Evolutionary conservation across 768 basidiomycete species (phyloP).

Genomic region (Kwoniella heveanensis): DNA sequence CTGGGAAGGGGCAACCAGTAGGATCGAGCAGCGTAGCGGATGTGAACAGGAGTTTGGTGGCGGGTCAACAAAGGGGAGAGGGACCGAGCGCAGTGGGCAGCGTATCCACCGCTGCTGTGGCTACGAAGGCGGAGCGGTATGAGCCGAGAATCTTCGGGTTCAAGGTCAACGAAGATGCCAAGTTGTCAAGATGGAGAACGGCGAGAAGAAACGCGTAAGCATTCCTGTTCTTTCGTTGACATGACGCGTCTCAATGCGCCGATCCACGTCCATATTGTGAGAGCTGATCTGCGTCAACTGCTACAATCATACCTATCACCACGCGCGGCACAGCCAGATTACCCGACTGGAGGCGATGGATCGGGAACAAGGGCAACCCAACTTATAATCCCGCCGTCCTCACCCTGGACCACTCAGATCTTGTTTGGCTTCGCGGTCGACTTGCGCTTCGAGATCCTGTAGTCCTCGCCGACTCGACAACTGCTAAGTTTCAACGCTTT

Average conservation of each 20-base stretch:
- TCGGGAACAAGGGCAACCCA: conserved; percentile 20
- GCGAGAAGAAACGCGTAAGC: conserved; percentile 81
- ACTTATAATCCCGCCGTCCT: background rate
- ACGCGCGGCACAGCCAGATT: conserved; percentile 58
- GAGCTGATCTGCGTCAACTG: background rate
- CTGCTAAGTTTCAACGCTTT: background rate
- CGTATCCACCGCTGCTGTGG: conserved; percentile 76
- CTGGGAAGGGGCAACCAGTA: conserved; percentile 65
- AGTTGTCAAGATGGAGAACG: conserved; percentile 93
- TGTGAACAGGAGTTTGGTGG: conserved; percentile 23
- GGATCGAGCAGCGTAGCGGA: conserved; percentile 31
- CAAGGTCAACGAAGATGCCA: conserved; percentile 90
- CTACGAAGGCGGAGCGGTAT: conserved; percentile 87
- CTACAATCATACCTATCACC: background rate
- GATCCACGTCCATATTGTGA: no score
- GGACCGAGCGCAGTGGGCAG: conserved; percentile 62
- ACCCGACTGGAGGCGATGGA: conserved; percentile 42
- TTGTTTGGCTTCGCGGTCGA: no score
- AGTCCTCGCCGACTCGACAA: no score
- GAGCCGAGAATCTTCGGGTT: conserved; percentile 95
- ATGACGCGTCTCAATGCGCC: no score
- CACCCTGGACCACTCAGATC: background rate
- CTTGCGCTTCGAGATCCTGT: no score
- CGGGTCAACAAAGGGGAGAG: conserved; percentile 33
- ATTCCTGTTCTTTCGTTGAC: background rate